These are phyloP conservation scores for Pseudovirgaria hyperparasitica DNA, from an alignment of 2,329 filamentous ascomycete genomes.

Conservation along the genomic window DNA sequence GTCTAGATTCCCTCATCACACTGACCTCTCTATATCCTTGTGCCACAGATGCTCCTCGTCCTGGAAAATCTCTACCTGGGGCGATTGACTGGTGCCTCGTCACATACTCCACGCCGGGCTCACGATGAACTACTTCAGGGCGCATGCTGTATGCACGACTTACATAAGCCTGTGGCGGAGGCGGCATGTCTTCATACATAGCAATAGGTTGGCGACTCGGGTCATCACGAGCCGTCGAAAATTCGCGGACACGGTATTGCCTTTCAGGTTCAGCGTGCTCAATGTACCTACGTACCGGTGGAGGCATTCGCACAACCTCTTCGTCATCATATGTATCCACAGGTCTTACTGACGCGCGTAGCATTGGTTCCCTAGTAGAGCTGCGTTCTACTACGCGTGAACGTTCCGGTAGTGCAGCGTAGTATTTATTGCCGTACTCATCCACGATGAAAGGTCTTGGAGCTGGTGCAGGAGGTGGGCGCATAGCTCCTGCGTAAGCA, in stretches of 20 bases:
- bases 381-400: slow-evolving; percentile 55
- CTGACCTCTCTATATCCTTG: slow-evolving; percentile 28
- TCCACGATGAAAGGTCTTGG: slow-evolving; percentile 65
- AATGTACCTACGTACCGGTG: slow-evolving; percentile 40
- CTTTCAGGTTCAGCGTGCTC: slow-evolving; percentile 50
- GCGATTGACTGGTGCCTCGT: slow-evolving; percentile 25
- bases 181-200: slow-evolving; percentile 24
- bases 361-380: slow-evolving; percentile 38
- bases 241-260: slow-evolving; percentile 42
- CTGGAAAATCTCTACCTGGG: slow-evolving; percentile 22
- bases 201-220: slow-evolving; percentile 15
- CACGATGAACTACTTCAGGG: slow-evolving; percentile 22
- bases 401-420: slow-evolving; percentile 40
- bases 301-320: slow-evolving; percentile 23
- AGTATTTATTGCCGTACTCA: slow-evolving; percentile 71
- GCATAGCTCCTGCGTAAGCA: no score
- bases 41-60: slow-evolving; percentile 11
- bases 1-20: slow-evolving; percentile 23
- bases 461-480: slow-evolving; percentile 26
- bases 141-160: slow-evolving; percentile 26
- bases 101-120: slow-evolving; percentile 19
- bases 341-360: slow-evolving; percentile 34
- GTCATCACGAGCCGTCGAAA: slow-evolving; percentile 12
- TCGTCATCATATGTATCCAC: slow-evolving; percentile 36
- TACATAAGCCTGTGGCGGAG: slow-evolving; percentile 18